phyloP scores from a whole-genome alignment of 1,139 yeast genomes.

The Kurtzmaniella natalensis region DNA sequence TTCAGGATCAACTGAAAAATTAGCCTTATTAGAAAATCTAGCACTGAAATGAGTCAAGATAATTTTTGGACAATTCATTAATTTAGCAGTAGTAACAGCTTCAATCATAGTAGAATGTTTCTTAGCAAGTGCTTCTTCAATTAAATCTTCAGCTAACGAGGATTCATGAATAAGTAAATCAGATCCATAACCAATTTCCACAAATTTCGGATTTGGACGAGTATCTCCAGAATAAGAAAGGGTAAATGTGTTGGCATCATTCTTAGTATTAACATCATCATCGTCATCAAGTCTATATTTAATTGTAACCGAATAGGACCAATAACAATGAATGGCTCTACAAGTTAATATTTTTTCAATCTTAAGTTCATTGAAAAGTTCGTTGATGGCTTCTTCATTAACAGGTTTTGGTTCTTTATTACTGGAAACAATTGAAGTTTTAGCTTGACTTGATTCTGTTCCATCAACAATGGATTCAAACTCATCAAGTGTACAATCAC shows the following conservation, averaged over 20 bases:
- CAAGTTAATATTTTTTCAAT: conserved; percentile 48
- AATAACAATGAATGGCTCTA: conserved; percentile 79
- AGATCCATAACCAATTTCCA: conserved; percentile 61
- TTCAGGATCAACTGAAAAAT: conserved; percentile 24
- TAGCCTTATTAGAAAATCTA: conserved; percentile 71
- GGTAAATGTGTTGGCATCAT: conserved; percentile 38
- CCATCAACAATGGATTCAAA: conserved; percentile 30
- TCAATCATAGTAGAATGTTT: conserved; percentile 90
- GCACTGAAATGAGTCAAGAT: conserved; percentile 91
- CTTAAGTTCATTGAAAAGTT: conserved; percentile 23
- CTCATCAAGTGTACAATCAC: conserved; percentile 25
- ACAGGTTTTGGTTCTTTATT: neutral
- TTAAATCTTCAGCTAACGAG: conserved; percentile 75
- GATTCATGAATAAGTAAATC: conserved; percentile 90
- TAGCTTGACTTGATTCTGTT: conserved; percentile 4
- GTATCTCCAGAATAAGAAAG: conserved; percentile 95
- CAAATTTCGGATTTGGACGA: conserved; percentile 64
- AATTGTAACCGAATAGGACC: conserved; percentile 73
- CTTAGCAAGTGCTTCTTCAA: conserved; percentile 78
- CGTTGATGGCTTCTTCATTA: conserved; percentile 13
- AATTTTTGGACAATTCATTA: conserved; percentile 69
- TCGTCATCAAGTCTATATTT: conserved; percentile 32
- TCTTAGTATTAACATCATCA: too few relatives aligned
- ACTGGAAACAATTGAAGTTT: conserved; percentile 8
- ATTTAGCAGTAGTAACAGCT: conserved; percentile 65